These are phyloP conservation scores for Botrytis byssoidea DNA, from an alignment of 2,329 filamentous ascomycete genomes.

Conservation along the genomic window DNA sequence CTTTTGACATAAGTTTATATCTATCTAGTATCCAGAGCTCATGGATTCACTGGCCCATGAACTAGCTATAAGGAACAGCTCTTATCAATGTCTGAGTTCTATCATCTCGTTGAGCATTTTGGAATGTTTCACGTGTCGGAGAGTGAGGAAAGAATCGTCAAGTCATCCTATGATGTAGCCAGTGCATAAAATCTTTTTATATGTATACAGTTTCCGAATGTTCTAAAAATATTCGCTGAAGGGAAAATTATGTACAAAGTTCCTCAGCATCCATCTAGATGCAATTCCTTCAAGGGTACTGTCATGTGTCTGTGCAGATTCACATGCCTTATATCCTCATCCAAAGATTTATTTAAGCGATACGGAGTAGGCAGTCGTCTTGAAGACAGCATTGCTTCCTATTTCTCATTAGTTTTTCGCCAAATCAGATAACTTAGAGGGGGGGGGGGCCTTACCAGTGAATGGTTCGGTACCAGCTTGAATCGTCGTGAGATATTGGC, in stretches of 20 bases:
- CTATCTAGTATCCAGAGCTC: too few species aligned
- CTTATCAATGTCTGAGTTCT: not conserved
- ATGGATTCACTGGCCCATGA: not conserved
- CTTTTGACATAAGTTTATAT: not conserved
- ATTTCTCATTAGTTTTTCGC: not conserved
- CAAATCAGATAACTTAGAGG: too few species aligned
- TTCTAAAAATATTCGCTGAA: not conserved
- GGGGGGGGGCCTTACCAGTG: slow-evolving; percentile 41
- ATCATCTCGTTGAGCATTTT: not conserved
- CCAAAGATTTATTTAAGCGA: slow-evolving; percentile 20
- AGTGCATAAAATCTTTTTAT: not conserved
- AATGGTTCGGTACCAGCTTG: slow-evolving; percentile 57
- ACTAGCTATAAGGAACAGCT: too few species aligned
- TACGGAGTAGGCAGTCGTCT: slow-evolving; percentile 41
- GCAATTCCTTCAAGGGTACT: too few species aligned
- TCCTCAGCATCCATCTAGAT: not conserved
- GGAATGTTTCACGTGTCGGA: not conserved
- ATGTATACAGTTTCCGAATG: not conserved
- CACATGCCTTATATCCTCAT: not conserved
- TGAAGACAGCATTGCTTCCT: slow-evolving; percentile 48
- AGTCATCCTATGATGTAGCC: not conserved
- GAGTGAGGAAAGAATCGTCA: not conserved
- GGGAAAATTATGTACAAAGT: not conserved
- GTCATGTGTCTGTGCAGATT: too few species aligned
- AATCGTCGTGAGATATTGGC: slow-evolving; percentile 53